Evolutionary conservation across 148 eudicot genomes (phyloP).

Genomic region (Agrostemma githago): DNA sequence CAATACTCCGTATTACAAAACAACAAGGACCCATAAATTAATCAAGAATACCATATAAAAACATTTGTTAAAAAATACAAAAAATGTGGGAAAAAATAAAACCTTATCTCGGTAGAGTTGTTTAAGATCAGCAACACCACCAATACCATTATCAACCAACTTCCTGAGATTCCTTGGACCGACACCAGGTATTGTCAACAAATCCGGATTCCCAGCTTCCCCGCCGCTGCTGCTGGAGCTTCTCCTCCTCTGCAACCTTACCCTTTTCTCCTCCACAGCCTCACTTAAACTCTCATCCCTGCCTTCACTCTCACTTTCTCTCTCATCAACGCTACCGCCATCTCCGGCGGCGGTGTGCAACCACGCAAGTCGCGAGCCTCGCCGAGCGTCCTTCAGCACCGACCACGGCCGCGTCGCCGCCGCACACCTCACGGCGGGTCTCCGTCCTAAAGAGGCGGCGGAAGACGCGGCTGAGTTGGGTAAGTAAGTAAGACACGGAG

Average conservation of each 20-base stretch:
- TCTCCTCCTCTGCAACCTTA: slow-evolving; percentile 44
- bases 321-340: slow-evolving; percentile 14
- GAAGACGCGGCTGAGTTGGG: slow-evolving; percentile 11
- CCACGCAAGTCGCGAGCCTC: slow-evolving; percentile 47
- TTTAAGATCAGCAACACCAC: slow-evolving; percentile 74
- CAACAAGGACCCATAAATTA: not conserved
- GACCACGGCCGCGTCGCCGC: slow-evolving; percentile 40
- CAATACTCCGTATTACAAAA: not conserved
- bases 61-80: not conserved
- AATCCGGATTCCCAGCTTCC: slow-evolving; percentile 47
- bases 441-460: slow-evolving; percentile 1
- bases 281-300: not conserved
- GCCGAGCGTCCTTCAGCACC: slow-evolving; percentile 33
- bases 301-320: slow-evolving; percentile 13
- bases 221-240: slow-evolving; percentile 26
- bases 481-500: slow-evolving; percentile 22
- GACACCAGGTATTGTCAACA: slow-evolving; percentile 92
- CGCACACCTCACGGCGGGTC: slow-evolving; percentile 21
- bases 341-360: slow-evolving; percentile 29
- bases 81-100: not conserved
- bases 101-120: slow-evolving; percentile 85
- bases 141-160: slow-evolving; percentile 78
- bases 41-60: not conserved
- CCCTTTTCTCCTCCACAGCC: slow-evolving; percentile 27
- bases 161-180: slow-evolving; percentile 93